Percentiles rank a stretch among this genome's conserved stretches.
Conservation (phyloP, 1,284 basidiomycete genomes). For the Irpex rosettiformis region DNA sequence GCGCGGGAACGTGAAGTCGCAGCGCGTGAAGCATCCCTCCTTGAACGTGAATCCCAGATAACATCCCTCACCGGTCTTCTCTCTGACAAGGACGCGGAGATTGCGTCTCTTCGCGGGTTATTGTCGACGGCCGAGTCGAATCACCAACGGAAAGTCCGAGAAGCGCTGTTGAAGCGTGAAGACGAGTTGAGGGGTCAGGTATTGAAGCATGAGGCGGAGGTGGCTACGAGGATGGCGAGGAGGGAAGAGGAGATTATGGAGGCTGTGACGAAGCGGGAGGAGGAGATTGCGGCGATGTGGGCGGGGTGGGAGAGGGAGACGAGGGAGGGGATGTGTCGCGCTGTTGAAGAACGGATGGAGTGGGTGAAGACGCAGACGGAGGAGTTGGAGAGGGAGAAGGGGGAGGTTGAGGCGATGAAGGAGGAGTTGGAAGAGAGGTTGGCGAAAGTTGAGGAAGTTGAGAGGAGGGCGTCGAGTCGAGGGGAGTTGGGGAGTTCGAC, state of each 20-base stretch:
- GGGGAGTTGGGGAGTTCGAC: conserved; percentile 46
- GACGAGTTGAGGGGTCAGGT: conserved; percentile 67
- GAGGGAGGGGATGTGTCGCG: conserved; percentile 43
- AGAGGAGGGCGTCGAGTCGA: conserved; percentile 41
- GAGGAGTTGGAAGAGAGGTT: conserved; percentile 46
- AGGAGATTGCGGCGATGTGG: conserved; percentile 50
- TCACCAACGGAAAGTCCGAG: conserved; percentile 52
- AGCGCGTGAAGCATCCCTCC: conserved; percentile 52
- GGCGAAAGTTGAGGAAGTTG: conserved; percentile 47
- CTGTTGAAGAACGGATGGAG: conserved; percentile 49
- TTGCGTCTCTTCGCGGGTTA: conserved; percentile 44
- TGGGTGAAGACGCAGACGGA: conserved; percentile 50
- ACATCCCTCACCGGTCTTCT: conserved; percentile 37
- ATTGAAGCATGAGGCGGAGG: conserved; percentile 65
- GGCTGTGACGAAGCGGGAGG: conserved; percentile 41
- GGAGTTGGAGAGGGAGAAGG: conserved; percentile 51
- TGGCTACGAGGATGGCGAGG: conserved; percentile 62
- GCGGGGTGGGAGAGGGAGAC: conserved; percentile 53
- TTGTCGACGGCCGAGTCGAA: conserved; percentile 35
- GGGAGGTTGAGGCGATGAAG: conserved; percentile 41
- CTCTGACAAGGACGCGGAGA: conserved; percentile 56
- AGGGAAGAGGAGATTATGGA: conserved; percentile 68
- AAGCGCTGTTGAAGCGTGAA: conserved; percentile 61
- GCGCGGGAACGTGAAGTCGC: conserved; percentile 64
- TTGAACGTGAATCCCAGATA: conserved; percentile 48